phyloP scores from a whole-genome alignment of 2,329 filamentous ascomycete genomes.

The Neobulgaria alba region DNA sequence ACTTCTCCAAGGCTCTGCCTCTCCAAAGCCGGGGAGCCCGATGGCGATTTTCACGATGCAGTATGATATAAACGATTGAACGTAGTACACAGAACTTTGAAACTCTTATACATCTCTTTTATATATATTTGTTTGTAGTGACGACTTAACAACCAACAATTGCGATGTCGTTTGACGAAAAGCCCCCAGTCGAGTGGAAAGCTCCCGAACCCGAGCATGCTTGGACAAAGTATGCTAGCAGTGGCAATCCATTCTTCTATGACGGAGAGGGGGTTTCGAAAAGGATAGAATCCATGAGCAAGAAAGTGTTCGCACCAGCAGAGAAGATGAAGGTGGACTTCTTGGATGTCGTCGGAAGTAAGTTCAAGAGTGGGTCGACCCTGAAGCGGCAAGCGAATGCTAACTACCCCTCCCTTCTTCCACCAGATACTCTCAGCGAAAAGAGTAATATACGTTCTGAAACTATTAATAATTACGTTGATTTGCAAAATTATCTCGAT shows the following conservation, averaged over 20 bases:
- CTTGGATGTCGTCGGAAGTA: slow-evolving; percentile 1
- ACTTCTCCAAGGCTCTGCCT: too few relatives aligned
- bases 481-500: slow-evolving; percentile 1
- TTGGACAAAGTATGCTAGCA: neutral
- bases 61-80: too few relatives aligned
- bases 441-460: neutral
- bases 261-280: neutral
- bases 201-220: too few relatives aligned
- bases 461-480: neutral
- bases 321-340: slow-evolving; percentile 7
- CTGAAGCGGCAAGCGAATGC: neutral
- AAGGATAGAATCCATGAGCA: slow-evolving; percentile 1
- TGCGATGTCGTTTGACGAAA: too few relatives aligned
- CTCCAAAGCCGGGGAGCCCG: too few relatives aligned
- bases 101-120: too few relatives aligned
- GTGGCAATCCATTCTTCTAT: neutral
- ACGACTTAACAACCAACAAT: too few relatives aligned
- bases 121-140: too few relatives aligned
- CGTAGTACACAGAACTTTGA: too few relatives aligned
- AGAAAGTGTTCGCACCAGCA: slow-evolving; percentile 3
- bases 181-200: too few relatives aligned
- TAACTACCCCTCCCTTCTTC: neutral
- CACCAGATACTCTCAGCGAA: neutral
- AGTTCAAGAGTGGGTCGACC: neutral
- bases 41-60: too few relatives aligned